phyloP scores from a whole-genome alignment of 805 yeast genomes.

The Wickerhamiella sorbophila region DNA sequence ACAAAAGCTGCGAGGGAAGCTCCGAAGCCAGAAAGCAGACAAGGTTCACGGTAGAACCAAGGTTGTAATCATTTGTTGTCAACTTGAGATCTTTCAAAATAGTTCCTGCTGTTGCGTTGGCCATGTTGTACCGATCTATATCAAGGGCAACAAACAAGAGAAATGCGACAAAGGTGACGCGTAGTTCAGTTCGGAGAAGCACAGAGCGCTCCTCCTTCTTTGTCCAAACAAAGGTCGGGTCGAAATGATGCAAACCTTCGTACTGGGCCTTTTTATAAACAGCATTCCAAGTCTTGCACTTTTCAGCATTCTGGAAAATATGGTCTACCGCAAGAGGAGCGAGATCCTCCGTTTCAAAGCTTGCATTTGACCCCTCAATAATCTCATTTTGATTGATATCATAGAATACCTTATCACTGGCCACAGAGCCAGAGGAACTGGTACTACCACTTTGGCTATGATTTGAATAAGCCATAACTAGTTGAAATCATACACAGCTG shows the following conservation, averaged over 20 bases:
- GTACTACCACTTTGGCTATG: too few relatives aligned
- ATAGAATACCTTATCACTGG: too few relatives aligned
- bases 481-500: too few relatives aligned
- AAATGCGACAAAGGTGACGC: slow-evolving; percentile 44
- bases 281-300: slow-evolving; percentile 32
- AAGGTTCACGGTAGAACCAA: slow-evolving; percentile 43
- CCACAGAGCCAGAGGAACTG: too few relatives aligned
- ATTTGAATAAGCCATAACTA: too few relatives aligned
- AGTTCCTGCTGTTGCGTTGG: slow-evolving; percentile 45
- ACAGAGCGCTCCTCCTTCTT: slow-evolving; percentile 36
- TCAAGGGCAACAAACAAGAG: slow-evolving; percentile 46
- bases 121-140: slow-evolving; percentile 42
- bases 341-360: not conserved
- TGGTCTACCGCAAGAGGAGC: slow-evolving; percentile 8
- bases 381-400: too few relatives aligned
- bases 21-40: slow-evolving; percentile 45
- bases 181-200: slow-evolving; percentile 38
- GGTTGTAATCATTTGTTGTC: slow-evolving; percentile 43
- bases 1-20: slow-evolving; percentile 52
- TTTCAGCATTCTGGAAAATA: slow-evolving; percentile 33
- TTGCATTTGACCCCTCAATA: not conserved
- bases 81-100: slow-evolving; percentile 37
- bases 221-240: slow-evolving; percentile 45
- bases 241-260: slow-evolving; percentile 42
- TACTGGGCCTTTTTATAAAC: slow-evolving; percentile 37